Percentiles rank a stretch among this genome's conserved stretches.
phyloP scores from a whole-genome alignment of 2,329 filamentous ascomycete species.

The Hortaea werneckii region DNA sequence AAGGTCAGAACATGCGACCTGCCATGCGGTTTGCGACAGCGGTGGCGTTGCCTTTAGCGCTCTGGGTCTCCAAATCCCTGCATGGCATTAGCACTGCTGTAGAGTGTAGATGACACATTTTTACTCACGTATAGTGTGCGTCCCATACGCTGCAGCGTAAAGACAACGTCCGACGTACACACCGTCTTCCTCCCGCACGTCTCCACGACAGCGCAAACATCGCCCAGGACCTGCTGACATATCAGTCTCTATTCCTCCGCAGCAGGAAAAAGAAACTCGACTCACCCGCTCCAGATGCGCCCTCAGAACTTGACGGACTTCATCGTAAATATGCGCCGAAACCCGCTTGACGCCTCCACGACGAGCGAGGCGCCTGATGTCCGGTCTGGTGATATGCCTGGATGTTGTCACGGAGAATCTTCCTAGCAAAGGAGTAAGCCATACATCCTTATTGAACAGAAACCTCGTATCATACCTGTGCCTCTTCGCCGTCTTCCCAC shows the following conservation, averaged over 20 bases:
- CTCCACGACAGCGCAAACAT: conserved; percentile 32
- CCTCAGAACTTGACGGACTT: conserved; percentile 45
- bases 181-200: conserved; percentile 51
- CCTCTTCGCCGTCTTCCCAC: conserved; percentile 11
- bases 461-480: conserved; percentile 11
- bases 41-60: neutral
- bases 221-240: conserved; percentile 12
- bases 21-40: neutral
- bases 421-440: conserved; percentile 41
- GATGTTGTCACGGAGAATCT: conserved; percentile 98
- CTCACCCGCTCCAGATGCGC: conserved; percentile 47
- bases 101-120: neutral
- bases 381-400: conserved; percentile 84
- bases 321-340: conserved; percentile 53
- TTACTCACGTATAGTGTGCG: conserved; percentile 10
- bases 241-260: neutral
- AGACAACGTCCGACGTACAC: conserved; percentile 52
- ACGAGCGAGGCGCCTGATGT: conserved; percentile 57
- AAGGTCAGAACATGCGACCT: too few relatives aligned
- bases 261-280: conserved; percentile 31
- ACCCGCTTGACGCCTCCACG: conserved; percentile 71
- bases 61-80: conserved; percentile 3
- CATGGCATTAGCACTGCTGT: neutral
- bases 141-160: conserved; percentile 37
- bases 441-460: too few relatives aligned